phyloP scores from a whole-genome alignment of 192 early-diverging fungal genomes.

The Umbelopsis sp. region DNA sequence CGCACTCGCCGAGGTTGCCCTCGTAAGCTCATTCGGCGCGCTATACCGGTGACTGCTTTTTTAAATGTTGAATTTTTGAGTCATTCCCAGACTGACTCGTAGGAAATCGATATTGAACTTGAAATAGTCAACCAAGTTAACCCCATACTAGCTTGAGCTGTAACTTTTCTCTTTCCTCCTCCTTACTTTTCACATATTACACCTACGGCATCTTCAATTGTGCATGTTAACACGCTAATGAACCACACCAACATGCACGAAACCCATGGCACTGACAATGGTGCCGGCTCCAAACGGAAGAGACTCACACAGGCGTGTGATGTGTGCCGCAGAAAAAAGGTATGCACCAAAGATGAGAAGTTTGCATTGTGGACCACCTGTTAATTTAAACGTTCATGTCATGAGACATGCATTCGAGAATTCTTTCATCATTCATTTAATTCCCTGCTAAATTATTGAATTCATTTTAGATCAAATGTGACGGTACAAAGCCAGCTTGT shows the following conservation, averaged over 20 bases:
- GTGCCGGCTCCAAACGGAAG: conserved; percentile 53
- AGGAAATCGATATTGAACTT: too few species aligned
- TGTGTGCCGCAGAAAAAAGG: conserved; percentile 75
- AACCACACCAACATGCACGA: neutral
- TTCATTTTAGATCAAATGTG: conserved; percentile 69
- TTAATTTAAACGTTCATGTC: too few species aligned
- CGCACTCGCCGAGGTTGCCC: conserved; percentile 1
- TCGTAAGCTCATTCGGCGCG: neutral
- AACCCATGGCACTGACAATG: conserved; percentile 5
- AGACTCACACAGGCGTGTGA: conserved; percentile 71
- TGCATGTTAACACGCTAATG: neutral
- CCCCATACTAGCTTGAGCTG: too few species aligned
- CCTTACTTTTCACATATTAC: too few species aligned
- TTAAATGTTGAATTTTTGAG: neutral
- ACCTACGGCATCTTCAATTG: neutral
- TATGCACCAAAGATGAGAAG: neutral
- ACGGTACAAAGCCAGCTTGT: conserved; percentile 81
- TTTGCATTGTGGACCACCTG: too few species aligned
- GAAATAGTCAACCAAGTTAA: too few species aligned
- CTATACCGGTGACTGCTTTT: conserved; percentile 3
- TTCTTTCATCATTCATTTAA: neutral
- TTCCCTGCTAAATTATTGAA: neutral
- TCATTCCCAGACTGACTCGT: neutral
- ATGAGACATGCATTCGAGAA: too few species aligned
- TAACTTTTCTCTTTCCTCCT: too few species aligned